Percentiles rank a stretch among this genome's conserved stretches.
These are phyloP conservation scores for Globisporangium paddicum DNA, from an alignment of 352 stramenopile genomes.

Conservation along the genomic window DNA sequence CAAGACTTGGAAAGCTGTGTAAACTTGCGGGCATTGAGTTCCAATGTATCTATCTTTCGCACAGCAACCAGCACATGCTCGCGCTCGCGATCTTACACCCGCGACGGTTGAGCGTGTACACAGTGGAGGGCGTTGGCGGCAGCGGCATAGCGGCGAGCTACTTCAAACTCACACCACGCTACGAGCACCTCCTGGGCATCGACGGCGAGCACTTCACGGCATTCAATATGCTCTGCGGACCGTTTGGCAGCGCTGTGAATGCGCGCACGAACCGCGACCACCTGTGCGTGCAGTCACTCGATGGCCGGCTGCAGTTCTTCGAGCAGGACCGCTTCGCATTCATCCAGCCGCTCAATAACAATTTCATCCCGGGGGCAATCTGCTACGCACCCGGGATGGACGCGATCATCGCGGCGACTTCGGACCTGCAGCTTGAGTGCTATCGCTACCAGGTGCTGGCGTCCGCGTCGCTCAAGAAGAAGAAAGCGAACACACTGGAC, in stretches of 20 bases:
- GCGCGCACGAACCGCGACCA: constrained; percentile 52
- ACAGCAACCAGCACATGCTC: constrained; percentile 48
- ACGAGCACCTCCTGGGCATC: constrained; percentile 83
- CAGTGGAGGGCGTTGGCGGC: constrained; percentile 73
- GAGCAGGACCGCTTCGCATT: constrained; percentile 90
- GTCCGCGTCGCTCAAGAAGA: constrained; percentile 62
- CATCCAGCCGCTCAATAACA: constrained; percentile 75
- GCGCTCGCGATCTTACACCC: constrained; percentile 88
- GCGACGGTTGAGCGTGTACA: constrained; percentile 70
- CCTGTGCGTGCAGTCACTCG: constrained; percentile 89
- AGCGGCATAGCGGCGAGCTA: constrained; percentile 73
- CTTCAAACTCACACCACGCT: constrained; percentile 76
- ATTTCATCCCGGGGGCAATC: constrained; percentile 75
- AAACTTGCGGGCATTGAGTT: neutral
- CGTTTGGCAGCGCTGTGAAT: constrained; percentile 49
- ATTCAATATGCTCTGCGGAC: constrained; percentile 85
- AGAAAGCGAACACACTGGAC: constrained; percentile 40
- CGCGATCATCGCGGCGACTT: constrained; percentile 74
- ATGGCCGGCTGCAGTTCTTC: constrained; percentile 90
- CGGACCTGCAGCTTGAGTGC: constrained; percentile 81
- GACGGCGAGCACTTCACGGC: constrained; percentile 90
- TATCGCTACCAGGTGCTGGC: constrained; percentile 86
- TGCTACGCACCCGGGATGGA: constrained; percentile 81
- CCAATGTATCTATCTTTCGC: neutral
- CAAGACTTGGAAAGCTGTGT: neutral